Percentiles rank a stretch among this genome's conserved stretches.
These are phyloP conservation scores for Pleochaeta shiraiana DNA, from an alignment of 2,329 filamentous ascomycete species.

Conservation along the genomic window DNA sequence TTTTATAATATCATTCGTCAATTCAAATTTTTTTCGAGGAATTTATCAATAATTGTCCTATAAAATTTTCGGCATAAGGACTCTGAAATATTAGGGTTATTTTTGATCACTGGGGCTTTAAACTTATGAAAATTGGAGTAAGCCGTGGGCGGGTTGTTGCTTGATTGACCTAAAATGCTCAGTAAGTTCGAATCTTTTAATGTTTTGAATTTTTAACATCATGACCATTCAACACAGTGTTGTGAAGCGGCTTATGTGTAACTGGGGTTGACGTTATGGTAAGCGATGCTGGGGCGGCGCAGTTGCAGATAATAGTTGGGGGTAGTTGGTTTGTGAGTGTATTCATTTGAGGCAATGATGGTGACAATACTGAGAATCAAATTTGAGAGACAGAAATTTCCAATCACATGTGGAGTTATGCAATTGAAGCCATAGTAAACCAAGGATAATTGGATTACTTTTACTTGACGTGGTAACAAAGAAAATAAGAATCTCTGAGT, in stretches of 20 bases:
- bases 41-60: not conserved
- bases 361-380: too few species aligned
- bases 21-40: not conserved
- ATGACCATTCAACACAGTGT: not conserved
- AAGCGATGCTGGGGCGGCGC: not conserved
- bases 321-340: not conserved
- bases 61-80: not conserved
- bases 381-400: too few species aligned
- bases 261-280: not conserved
- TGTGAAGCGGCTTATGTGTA: not conserved
- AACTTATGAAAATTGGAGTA: not conserved
- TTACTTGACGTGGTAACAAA: not conserved
- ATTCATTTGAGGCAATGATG: not conserved
- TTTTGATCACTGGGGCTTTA: not conserved
- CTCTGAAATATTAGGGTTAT: not conserved
- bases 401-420: not conserved
- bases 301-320: not conserved
- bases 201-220: not conserved
- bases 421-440: not conserved
- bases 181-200: not conserved
- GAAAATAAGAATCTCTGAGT: not conserved
- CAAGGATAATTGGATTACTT: not conserved
- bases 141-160: not conserved
- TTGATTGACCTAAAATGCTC: not conserved
- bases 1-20: not conserved